These are phyloP conservation scores for Pholiota conissans DNA, from an alignment of 768 basidiomycete species.

Conservation along the genomic window DNA sequence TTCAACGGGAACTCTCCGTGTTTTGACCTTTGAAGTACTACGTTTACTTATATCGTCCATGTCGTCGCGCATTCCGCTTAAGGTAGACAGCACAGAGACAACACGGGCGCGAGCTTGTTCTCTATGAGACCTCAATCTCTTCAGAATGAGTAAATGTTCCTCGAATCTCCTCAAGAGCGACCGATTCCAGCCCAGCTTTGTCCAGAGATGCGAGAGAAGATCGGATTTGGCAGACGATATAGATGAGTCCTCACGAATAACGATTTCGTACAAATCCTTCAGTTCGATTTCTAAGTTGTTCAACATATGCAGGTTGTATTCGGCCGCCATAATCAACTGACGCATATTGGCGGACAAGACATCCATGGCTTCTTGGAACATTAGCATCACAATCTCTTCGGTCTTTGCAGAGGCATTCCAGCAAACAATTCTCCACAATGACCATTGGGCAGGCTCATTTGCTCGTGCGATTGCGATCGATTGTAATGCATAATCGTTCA, in stretches of 20 bases:
- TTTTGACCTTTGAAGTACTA: conserved; percentile 64
- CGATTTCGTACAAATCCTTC: conserved; percentile 52
- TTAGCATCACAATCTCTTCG: conserved; percentile 46
- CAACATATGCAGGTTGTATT: conserved; percentile 54
- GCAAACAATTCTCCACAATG: conserved; percentile 38
- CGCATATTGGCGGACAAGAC: conserved; percentile 51
- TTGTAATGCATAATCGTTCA: conserved; percentile 70
- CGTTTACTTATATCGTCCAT: conserved; percentile 77
- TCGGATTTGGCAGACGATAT: conserved; percentile 46
- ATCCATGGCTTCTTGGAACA: conserved; percentile 65
- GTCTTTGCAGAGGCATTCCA: conserved; percentile 34
- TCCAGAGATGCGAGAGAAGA: conserved; percentile 70
- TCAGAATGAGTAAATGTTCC: too few relatives aligned
- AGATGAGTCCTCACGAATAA: conserved; percentile 55
- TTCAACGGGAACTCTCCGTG: conserved; percentile 62
- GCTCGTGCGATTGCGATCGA: conserved; percentile 49
- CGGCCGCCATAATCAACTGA: conserved; percentile 66
- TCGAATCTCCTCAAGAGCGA: too few relatives aligned
- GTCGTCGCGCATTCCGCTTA: conserved; percentile 67
- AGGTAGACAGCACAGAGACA: conserved; percentile 58
- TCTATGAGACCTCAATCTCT: conserved; percentile 55
- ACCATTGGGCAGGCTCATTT: conserved; percentile 30
- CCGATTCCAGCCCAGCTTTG: conserved; percentile 64
- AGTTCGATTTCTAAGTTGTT: conserved; percentile 65
- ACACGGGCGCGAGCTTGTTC: conserved; percentile 66